phyloP scores from a whole-genome alignment of 495 filamentous ascomycete genomes.

The Penicillium mononematosum region DNA sequence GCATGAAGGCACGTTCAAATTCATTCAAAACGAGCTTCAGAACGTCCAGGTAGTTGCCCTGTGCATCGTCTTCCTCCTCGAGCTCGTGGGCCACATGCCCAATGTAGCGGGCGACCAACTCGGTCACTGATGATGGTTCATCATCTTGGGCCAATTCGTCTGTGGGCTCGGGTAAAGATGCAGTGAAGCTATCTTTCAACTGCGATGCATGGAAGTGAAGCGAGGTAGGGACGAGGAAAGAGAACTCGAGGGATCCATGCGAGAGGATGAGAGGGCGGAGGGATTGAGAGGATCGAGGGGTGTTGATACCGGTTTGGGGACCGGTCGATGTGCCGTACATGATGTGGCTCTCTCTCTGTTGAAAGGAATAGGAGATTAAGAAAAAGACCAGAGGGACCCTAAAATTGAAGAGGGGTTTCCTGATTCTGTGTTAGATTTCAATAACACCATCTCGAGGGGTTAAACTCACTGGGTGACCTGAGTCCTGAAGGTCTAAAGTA shows the following conservation, averaged over 20 bases:
- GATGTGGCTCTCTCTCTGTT: conserved; percentile 28
- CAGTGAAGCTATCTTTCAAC: conserved; percentile 80
- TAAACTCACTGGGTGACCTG: conserved; percentile 5
- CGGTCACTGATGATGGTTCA: conserved; percentile 87
- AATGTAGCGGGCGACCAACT: conserved; percentile 90
- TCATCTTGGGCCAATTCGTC: conserved; percentile 97
- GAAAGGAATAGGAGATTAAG: not conserved
- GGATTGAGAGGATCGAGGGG: conserved; percentile 88
- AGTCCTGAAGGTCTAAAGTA: not conserved
- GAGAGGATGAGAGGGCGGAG: conserved; percentile 83
- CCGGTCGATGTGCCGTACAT: conserved; percentile 88
- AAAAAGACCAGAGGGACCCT: conserved; percentile 6
- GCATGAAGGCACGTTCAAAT: conserved; percentile 91
- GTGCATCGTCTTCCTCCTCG: conserved; percentile 82
- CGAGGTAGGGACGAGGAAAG: conserved; percentile 88
- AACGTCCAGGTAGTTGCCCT: conserved; percentile 81
- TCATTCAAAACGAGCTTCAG: conserved; percentile 87
- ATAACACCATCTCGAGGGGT: not conserved
- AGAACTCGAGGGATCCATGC: conserved; percentile 92
- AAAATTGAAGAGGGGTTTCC: conserved; percentile 2
- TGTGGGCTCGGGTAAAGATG: conserved; percentile 82
- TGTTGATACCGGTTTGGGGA: conserved; percentile 91
- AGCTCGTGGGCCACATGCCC: conserved; percentile 83
- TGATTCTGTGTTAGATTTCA: not conserved
- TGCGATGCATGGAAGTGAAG: conserved; percentile 94